Conservation (phyloP, 2,329 filamentous ascomycete genomes). For the Talaromyces albobiverticillius region DNA sequence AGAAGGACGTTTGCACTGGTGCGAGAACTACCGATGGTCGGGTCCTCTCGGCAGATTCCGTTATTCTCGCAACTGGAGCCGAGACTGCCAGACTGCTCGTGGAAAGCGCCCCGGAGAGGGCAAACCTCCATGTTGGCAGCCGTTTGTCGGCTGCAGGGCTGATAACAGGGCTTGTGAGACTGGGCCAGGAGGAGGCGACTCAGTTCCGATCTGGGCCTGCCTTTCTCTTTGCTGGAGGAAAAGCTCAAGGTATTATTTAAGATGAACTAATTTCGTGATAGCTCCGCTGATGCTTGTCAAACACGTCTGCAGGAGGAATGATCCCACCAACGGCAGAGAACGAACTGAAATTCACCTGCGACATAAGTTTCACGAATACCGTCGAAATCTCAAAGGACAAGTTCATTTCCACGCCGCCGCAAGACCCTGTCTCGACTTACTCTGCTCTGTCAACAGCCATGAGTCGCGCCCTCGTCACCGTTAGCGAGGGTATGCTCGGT, state of each 20-base stretch:
- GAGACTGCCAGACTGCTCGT: too few species aligned
- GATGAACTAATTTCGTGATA: too few species aligned
- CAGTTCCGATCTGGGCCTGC: not conserved
- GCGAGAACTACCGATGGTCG: not conserved
- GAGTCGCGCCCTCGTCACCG: not conserved
- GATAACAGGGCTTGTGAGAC: not conserved
- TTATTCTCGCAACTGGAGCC: too few species aligned
- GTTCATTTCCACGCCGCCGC: not conserved
- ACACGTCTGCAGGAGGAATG: not conserved
- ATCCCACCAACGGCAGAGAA: not conserved
- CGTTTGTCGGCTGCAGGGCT: not conserved
- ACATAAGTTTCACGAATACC: not conserved
- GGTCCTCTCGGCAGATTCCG: too few species aligned
- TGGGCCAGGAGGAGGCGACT: not conserved
- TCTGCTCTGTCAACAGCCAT: not conserved
- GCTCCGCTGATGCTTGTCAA: not conserved
- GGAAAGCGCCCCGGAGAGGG: not conserved
- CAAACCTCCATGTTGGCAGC: not conserved
- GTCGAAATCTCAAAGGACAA: not conserved
- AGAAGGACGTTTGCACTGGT: not conserved
- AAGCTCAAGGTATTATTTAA: not conserved
- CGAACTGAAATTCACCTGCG: not conserved
- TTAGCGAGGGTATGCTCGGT: not conserved
- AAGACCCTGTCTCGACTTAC: not conserved
- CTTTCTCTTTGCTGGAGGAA: not conserved